These are phyloP conservation scores for Calonectria henricotiae DNA, from an alignment of 2,329 filamentous ascomycete genomes.

Conservation along the genomic window DNA sequence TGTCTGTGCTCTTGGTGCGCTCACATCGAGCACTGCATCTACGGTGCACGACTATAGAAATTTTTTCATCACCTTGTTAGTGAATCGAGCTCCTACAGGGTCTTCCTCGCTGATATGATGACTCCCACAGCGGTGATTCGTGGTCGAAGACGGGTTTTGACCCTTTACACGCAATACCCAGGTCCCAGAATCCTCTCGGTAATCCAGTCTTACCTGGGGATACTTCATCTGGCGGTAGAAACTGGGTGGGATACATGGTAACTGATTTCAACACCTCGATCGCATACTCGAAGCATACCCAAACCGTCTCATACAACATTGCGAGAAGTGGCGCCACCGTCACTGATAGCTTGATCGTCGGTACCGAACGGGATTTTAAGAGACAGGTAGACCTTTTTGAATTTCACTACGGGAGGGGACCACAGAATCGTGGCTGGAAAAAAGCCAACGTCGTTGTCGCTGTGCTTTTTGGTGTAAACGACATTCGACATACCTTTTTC, in stretches of 20 bases:
- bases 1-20: background rate
- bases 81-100: too few species aligned
- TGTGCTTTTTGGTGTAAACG: constrained; percentile 15
- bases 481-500: constrained; percentile 21
- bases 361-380: background rate
- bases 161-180: background rate
- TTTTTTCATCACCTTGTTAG: constrained; percentile 27
- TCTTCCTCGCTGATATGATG: background rate
- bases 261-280: constrained; percentile 18
- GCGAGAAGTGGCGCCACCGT: constrained; percentile 18
- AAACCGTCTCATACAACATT: constrained; percentile 27
- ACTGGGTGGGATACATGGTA: constrained; percentile 27
- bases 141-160: constrained; percentile 27
- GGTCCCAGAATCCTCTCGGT: constrained; percentile 9
- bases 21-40: background rate
- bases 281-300: background rate
- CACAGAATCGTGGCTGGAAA: background rate
- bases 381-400: constrained; percentile 3
- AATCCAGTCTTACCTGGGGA: constrained; percentile 10
- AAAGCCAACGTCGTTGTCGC: constrained; percentile 6
- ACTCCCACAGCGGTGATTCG: constrained; percentile 13
- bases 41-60: background rate
- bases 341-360: background rate
- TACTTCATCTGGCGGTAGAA: constrained; percentile 21
- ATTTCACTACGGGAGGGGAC: background rate